Conservation (phyloP, 2,329 filamentous ascomycete species). For the Fusarium hostae region DNA sequence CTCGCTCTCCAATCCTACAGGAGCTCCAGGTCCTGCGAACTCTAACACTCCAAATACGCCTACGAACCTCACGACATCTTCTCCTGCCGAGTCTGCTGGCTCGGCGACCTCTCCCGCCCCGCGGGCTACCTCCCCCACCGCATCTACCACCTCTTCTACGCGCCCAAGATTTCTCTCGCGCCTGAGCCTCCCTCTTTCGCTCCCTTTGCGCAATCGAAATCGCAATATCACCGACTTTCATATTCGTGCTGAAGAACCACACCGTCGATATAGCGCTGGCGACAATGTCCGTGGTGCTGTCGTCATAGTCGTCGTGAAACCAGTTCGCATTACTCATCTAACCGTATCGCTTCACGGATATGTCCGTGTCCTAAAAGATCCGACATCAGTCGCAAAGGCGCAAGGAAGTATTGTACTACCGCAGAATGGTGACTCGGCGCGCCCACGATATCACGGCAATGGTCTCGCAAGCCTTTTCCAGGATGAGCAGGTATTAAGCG, state of each 20-base stretch:
- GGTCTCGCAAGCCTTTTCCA: conserved; percentile 84
- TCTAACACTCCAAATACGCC: conserved; percentile 54
- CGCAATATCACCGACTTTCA: conserved; percentile 82
- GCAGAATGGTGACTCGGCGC: conserved; percentile 51
- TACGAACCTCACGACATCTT: conserved; percentile 51
- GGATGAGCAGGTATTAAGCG: conserved; percentile 83
- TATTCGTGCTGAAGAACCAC: conserved; percentile 79
- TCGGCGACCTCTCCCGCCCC: conserved; percentile 46
- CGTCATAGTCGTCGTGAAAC: conserved; percentile 77
- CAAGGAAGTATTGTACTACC: conserved; percentile 57
- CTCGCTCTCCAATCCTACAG: conserved; percentile 54
- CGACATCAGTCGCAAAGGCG: conserved; percentile 65
- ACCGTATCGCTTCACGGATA: conserved; percentile 82
- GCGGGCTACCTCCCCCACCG: conserved; percentile 37
- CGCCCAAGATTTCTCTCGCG: conserved; percentile 61
- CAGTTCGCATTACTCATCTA: conserved; percentile 81
- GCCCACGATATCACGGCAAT: conserved; percentile 74
- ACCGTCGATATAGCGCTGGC: conserved; percentile 79
- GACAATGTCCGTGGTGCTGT: conserved; percentile 80
- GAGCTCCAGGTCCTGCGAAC: conserved; percentile 48
- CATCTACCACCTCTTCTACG: conserved; percentile 41
- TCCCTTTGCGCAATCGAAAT: conserved; percentile 62
- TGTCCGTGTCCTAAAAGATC: conserved; percentile 81
- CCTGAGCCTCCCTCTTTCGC: conserved; percentile 60
- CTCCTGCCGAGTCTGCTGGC: conserved; percentile 49